phyloP scores from a whole-genome alignment of 768 basidiomycete genomes.

The Tricholoma sp. region DNA sequence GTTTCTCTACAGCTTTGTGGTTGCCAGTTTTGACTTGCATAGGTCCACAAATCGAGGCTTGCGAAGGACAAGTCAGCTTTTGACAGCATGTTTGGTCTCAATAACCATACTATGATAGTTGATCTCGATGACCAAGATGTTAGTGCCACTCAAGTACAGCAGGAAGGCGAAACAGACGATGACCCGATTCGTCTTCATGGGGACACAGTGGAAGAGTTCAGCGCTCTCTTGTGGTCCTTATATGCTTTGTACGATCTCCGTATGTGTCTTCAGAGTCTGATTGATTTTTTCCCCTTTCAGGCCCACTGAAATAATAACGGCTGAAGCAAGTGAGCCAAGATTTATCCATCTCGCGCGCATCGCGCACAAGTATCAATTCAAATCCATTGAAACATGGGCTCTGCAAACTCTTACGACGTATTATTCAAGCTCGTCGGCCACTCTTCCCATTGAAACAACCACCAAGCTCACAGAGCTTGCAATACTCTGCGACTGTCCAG shows the following conservation, averaged over 20 bases:
- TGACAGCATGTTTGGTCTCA: constrained; percentile 41
- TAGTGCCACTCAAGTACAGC: constrained; percentile 12
- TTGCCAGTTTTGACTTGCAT: background rate
- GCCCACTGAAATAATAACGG: constrained; percentile 38
- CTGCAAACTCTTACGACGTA: constrained; percentile 35
- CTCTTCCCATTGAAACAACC: constrained; percentile 30
- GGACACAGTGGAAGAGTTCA: constrained; percentile 45
- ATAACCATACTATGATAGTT: constrained; percentile 26
- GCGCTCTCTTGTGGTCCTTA: constrained; percentile 45
- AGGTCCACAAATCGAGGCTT: constrained; percentile 21
- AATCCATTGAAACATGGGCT: constrained; percentile 45
- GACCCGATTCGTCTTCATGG: constrained; percentile 45
- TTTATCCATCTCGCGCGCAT: constrained; percentile 45
- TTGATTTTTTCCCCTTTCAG: constrained; percentile 18
- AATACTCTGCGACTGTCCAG: constrained; percentile 41
- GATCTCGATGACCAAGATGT: background rate
- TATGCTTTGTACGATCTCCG: constrained; percentile 44
- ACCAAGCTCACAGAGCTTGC: constrained; percentile 48
- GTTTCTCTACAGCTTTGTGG: background rate
- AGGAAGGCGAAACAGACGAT: constrained; percentile 47
- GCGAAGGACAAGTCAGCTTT: constrained; percentile 41
- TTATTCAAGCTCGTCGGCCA: constrained; percentile 19
- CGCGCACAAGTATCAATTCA: constrained; percentile 55
- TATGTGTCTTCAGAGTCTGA: background rate
- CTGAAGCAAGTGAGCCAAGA: constrained; percentile 34